Evolutionary conservation across 163 green algal genomes (phyloP), one percentile per base, ranked within the genome.

Genomic region (Chloromonas sp.): DNA sequence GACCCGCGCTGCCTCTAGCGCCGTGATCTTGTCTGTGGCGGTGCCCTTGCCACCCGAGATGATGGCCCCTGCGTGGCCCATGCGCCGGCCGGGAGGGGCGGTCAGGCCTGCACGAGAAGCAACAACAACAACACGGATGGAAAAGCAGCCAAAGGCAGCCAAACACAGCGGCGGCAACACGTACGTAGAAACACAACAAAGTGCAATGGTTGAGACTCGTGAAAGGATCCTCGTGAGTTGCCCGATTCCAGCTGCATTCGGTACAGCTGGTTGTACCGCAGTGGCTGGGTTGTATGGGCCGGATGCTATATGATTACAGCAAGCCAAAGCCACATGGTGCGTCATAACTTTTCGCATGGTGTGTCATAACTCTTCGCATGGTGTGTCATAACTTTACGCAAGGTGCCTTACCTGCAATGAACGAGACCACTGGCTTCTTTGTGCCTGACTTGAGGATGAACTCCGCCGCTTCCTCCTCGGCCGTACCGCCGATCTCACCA

Each of bases 31-130:
- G 91, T 99, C 96, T 71, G 90, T 87, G n/a, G 97, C 97, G 3
- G 90, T 98, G 78, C 97, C 97, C 90, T 99, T 99, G 87, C 97
- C 97, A 0, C 97, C 97, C 36, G 93, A 93, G 83, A 99, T 98
- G 91, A 99, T 99, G 61, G 97, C 97, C 79, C 97, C 96, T 0
- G 97, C 97, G 88, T 99, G 97, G 8, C 97, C 97, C 97, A 99
- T 99, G 71, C 97, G 94, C 58, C 97, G 92, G 0, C 97, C 97
- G 0, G 97, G 97, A 1, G 97, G 97, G 0, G 97, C 97, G 2
- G 97, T 99, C 80, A 99, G 90, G 13, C 97, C 97, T 92, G 93
- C 87, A 36, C 36, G 36, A 36, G 36, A 36, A 36, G 36, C 36
- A 36, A 36, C 36, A 36, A 36, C 36, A 2, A 5, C 1, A 71